These are phyloP conservation scores for Cladosporium sp. DNA, from an alignment of 2,329 filamentous ascomycete genomes.

Conservation along the genomic window DNA sequence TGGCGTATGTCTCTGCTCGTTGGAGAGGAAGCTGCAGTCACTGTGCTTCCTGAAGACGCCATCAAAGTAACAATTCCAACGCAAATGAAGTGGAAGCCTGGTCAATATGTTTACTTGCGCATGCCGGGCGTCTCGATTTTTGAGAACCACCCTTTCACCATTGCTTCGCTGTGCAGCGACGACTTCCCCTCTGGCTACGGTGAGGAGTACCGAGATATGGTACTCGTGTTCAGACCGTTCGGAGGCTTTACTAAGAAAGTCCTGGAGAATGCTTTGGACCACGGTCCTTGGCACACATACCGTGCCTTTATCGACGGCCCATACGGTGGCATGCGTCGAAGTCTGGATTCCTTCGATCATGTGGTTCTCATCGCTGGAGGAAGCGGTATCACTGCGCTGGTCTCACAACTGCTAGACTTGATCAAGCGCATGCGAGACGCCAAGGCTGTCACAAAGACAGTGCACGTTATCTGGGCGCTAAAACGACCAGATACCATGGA, in stretches of 20 bases:
- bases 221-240: conserved; percentile 88
- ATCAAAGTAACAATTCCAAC: conserved; percentile 95
- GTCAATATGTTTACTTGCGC: conserved; percentile 90
- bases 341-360: conserved; percentile 88
- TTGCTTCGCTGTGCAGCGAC: conserved; percentile 87
- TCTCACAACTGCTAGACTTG: conserved; percentile 87
- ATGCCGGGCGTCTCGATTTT: conserved; percentile 91
- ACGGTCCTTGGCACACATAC: conserved; percentile 89
- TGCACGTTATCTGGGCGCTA: conserved; percentile 91
- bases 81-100: conserved; percentile 87
- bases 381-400: conserved; percentile 89
- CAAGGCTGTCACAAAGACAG: conserved; percentile 86
- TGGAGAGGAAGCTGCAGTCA: conserved; percentile 88
- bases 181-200: conserved; percentile 93
- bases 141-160: conserved; percentile 94
- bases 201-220: conserved; percentile 83
- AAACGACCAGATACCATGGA: conserved; percentile 92
- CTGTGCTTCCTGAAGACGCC: conserved; percentile 87
- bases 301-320: conserved; percentile 90
- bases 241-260: conserved; percentile 86
- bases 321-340: conserved; percentile 90
- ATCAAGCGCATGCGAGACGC: conserved; percentile 95
- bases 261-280: conserved; percentile 77
- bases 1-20: conserved; percentile 79
- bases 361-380: conserved; percentile 92